Percentiles rank a stretch among this genome's conserved stretches.
Conservation (phyloP, 176 grass and related monocot species). For the Bonia amplexicaulis region DNA sequence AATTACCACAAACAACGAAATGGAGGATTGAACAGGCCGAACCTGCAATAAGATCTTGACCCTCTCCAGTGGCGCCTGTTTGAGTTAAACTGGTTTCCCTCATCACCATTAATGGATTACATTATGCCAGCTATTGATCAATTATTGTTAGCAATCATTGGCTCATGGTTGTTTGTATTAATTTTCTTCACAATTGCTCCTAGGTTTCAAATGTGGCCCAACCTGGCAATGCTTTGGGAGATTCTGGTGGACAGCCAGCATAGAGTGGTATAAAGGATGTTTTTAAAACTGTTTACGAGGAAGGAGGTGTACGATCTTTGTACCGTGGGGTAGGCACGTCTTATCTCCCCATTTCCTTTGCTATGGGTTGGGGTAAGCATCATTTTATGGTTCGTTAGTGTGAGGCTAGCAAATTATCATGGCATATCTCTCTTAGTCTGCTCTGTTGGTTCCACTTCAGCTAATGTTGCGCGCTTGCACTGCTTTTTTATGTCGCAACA, state of each 20-base stretch:
- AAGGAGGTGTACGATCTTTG: no score
- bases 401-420: not conserved
- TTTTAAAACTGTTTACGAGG: no score
- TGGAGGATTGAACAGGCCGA: not conserved
- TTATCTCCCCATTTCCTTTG: no score
- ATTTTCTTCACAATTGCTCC: no score
- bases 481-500: not conserved
- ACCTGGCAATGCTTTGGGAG: no score
- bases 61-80: slow-evolving; percentile 78
- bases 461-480: not conserved
- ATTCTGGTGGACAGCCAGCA: no score
- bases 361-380: no score
- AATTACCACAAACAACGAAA: not conserved
- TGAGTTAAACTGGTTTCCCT: no score
- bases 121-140: not conserved
- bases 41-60: slow-evolving; percentile 92
- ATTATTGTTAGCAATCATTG: not conserved
- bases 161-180: not conserved
- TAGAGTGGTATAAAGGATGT: no score
- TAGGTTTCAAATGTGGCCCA: no score
- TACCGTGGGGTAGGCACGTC: no score
- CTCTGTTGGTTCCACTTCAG: not conserved
- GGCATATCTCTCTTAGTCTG: not conserved
- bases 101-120: not conserved
- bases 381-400: not conserved